These are phyloP conservation scores for Colletotrichum lindemuthianum DNA, from an alignment of 2,329 filamentous ascomycete species.

Conservation along the genomic window DNA sequence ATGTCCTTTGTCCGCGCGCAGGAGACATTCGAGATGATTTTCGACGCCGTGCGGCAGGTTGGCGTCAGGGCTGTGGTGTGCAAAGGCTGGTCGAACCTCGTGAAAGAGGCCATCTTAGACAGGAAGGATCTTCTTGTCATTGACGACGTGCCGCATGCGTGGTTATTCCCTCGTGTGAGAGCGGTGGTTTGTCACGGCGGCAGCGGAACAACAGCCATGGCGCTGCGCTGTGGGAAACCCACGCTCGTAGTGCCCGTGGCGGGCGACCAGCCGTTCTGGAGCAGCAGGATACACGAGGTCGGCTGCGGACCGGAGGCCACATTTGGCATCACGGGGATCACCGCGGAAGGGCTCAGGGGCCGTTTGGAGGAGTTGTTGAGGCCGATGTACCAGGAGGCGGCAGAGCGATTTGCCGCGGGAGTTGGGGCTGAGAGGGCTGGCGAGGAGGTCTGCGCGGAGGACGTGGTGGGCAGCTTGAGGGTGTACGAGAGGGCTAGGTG, in stretches of 20 bases:
- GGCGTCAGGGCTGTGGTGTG: slow-evolving; percentile 23
- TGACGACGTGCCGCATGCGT: slow-evolving; percentile 31
- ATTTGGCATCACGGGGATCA: slow-evolving; percentile 13
- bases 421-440: slow-evolving; percentile 21
- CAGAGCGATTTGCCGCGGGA: neutral
- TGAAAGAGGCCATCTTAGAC: neutral
- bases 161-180: slow-evolving; percentile 28
- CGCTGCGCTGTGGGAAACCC: slow-evolving; percentile 27
- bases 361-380: slow-evolving; percentile 16
- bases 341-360: neutral
- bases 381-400: slow-evolving; percentile 16
- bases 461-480: neutral
- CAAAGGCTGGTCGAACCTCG: slow-evolving; percentile 18
- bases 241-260: slow-evolving; percentile 31
- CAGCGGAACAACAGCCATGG: slow-evolving; percentile 29
- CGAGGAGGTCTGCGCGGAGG: slow-evolving; percentile 22
- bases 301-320: slow-evolving; percentile 22
- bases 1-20: slow-evolving; percentile 40
- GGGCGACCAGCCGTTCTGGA: slow-evolving; percentile 35
- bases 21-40: slow-evolving; percentile 1
- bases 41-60: slow-evolving; percentile 5
- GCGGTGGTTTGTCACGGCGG: slow-evolving; percentile 34
- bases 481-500: slow-evolving; percentile 29
- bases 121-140: slow-evolving; percentile 9
- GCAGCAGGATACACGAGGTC: neutral